Evolutionary conservation across 1,284 basidiomycete species (phyloP).

Genomic region (Termitomyces sp.): DNA sequence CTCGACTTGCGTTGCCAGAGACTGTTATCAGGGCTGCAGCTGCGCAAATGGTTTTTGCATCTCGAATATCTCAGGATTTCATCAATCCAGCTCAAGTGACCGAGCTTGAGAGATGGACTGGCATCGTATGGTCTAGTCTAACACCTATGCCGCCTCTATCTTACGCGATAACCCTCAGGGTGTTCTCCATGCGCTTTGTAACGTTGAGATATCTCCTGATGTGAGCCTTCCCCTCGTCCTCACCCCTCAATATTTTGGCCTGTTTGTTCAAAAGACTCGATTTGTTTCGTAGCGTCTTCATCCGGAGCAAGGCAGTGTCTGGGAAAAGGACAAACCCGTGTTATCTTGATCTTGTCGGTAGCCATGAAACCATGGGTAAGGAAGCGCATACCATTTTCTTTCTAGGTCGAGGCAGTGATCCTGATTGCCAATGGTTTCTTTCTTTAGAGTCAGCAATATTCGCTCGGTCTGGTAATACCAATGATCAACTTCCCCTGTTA

Average conservation of each 20-base stretch:
- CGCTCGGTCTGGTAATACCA: not conserved
- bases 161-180: conserved; percentile 24
- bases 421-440: not conserved
- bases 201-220: conserved; percentile 29
- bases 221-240: conserved; percentile 22
- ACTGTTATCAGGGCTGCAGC: conserved; percentile 68
- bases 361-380: not conserved
- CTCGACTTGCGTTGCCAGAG: conserved; percentile 28
- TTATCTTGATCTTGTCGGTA: not conserved
- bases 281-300: conserved; percentile 34
- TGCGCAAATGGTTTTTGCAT: conserved; percentile 83
- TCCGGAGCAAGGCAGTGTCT: conserved; percentile 40
- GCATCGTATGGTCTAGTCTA: conserved; percentile 40
- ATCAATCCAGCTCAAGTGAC: conserved; percentile 69
- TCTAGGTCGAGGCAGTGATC: not conserved
- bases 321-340: conserved; percentile 25
- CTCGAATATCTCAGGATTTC: conserved; percentile 69
- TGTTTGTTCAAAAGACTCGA: conserved; percentile 1
- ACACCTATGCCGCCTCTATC: conserved; percentile 2
- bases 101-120: conserved; percentile 64
- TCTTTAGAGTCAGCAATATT: not conserved
- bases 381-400: too few relatives aligned
- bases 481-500: not conserved
- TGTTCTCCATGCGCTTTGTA: conserved; percentile 35
- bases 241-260: not conserved